Evolutionary conservation across 805 yeast species (phyloP).

Genomic region (Kluyveromyces siamensis): DNA sequence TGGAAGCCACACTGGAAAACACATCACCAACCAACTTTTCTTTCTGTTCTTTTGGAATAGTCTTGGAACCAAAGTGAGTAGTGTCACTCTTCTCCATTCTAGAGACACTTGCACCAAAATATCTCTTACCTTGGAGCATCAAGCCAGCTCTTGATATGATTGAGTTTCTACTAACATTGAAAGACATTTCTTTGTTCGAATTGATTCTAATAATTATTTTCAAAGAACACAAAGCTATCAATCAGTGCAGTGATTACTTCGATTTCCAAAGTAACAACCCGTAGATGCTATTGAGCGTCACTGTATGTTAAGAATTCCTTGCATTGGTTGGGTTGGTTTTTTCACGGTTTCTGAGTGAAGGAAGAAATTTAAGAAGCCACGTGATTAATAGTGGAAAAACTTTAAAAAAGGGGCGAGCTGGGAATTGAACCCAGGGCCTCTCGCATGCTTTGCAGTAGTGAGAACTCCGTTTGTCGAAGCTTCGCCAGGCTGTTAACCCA

Average conservation of each 20-base stretch:
- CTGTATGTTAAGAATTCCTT: not conserved
- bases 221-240: not conserved
- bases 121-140: not conserved
- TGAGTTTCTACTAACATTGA: not conserved
- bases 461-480: slow-evolving; percentile 9
- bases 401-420: slow-evolving; percentile 29
- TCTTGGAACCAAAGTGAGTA: slow-evolving; percentile 91
- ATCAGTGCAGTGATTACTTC: not conserved
- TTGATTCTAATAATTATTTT: not conserved
- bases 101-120: not conserved
- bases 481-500: slow-evolving; percentile 27
- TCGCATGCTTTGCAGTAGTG: slow-evolving; percentile 30
- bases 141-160: not conserved
- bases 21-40: slow-evolving; percentile 79
- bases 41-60: slow-evolving; percentile 71
- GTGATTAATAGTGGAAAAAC: not conserved
- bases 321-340: not conserved
- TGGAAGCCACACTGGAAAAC: slow-evolving; percentile 89
- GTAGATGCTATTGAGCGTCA: not conserved
- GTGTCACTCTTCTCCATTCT: slow-evolving; percentile 26
- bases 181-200: not conserved
- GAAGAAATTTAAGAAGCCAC: not conserved
- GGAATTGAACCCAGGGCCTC: slow-evolving; percentile 54
- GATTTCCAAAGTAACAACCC: not conserved
- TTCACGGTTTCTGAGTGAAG: not conserved